These are phyloP conservation scores for Melanopsichium pennsylvanicum DNA, from an alignment of 1,284 basidiomycete genomes.

Conservation along the genomic window DNA sequence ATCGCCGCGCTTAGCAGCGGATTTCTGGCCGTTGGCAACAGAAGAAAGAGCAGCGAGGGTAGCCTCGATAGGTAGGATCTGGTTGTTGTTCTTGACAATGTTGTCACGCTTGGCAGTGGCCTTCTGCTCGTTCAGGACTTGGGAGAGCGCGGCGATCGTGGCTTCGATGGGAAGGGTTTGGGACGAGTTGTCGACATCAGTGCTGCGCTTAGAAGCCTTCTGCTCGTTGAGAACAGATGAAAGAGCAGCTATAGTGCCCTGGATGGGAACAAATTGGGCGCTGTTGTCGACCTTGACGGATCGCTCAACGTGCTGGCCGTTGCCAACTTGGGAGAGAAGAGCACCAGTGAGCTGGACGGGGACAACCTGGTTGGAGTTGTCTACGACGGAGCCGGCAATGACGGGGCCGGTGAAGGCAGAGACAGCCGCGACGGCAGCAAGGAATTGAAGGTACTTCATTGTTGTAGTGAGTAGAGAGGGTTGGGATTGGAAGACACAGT, in stretches of 20 bases:
- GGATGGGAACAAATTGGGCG: conserved; percentile 29
- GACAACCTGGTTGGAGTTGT: conserved; percentile 43
- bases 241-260: conserved; percentile 35
- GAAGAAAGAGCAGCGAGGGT: conserved; percentile 19
- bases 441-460: conserved; percentile 52
- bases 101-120: conserved; percentile 22
- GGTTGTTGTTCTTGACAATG: conserved; percentile 30
- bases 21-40: conserved; percentile 21
- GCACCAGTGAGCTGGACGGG: conserved; percentile 39
- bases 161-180: conserved; percentile 34
- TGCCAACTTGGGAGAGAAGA: conserved; percentile 35
- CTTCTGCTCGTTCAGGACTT: conserved; percentile 36
- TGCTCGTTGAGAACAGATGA: conserved; percentile 27
- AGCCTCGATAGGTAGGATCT: conserved; percentile 23
- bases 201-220: conserved; percentile 17
- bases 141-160: conserved; percentile 31
- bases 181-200: conserved; percentile 21
- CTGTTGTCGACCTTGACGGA: conserved; percentile 30
- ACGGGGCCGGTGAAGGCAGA: conserved; percentile 43
- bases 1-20: conserved; percentile 13
- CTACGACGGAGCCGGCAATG: conserved; percentile 24
- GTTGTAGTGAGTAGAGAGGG: conserved; percentile 5
- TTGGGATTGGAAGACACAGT: conserved; percentile 5
- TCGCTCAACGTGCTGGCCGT: conserved; percentile 36
- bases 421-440: conserved; percentile 45